Base-by-base conservation (phyloP, 192 early-diverging fungal species). In the Kickxella alabastrina region DNA sequence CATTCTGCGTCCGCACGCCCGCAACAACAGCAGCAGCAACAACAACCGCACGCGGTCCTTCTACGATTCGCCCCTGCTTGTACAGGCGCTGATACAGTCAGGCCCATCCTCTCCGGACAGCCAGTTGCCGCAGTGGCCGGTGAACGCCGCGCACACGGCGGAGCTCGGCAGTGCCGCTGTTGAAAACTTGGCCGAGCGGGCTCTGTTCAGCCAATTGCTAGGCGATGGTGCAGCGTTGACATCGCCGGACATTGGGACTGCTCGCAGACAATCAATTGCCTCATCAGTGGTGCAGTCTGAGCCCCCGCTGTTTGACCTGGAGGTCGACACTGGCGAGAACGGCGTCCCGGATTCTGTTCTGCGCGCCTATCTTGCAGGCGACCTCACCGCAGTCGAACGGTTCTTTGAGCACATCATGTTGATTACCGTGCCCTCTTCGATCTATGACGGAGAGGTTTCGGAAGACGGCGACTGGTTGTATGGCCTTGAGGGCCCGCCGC, bases 401-500 rank as follows among this genome's bases (percentile, higher is more conserved):
- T 75, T 68, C 44, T 75, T 75, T 42, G 65, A 62, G 34, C 60
- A 75, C 38, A 66, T 75, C 23, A 75, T 75, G 71, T 51, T 40
- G 1, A 53, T 75, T 9, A 75, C 71, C 0, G 49, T 60, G 10
- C 71, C 71, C 2, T 43, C 65, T 13, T 68, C 71, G 0, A 38
- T 75, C n/a, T 68, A 59, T n/a, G 71, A 68, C 9, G 64, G 52
- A 35, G 60, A 63, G 1, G 26, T 43, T 1, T 59, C 59, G 0
- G 71, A 75, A 36, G 65, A 75, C 18, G 71, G 65, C 32, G 71
- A 75, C 65, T 75, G 71, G 71, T 43, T 60, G n/a, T 75, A 47
- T 27, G 71, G 71, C 1, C 34, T 67, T 4, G 71, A 75, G 21
- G 71, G 71, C 4, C 65, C 65, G 15, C 71, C 71, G 12, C 60